Conservation (phyloP, 2,329 filamentous ascomycete species). For the Pseudopyrenochaeta lycopersici region DNA sequence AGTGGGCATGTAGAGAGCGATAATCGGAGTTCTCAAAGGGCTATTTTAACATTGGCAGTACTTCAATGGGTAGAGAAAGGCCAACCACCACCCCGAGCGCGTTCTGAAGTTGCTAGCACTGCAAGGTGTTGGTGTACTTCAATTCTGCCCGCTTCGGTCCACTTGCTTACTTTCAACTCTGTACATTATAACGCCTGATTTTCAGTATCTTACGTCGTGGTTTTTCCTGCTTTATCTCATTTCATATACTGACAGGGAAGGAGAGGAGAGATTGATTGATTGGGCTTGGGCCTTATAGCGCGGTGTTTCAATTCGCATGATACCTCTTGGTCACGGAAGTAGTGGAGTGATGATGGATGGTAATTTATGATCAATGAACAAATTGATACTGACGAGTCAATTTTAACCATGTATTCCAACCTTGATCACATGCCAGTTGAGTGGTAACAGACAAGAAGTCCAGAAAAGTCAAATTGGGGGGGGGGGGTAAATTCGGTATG, state of each 20-base stretch:
- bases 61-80: background rate
- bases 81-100: background rate
- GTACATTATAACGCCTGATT: constrained; percentile 3
- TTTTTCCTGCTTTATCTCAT: background rate
- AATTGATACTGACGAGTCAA: background rate
- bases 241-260: background rate
- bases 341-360: background rate
- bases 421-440: no score
- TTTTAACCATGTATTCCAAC: no score
- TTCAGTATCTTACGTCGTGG: background rate
- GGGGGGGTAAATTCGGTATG: no score
- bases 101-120: constrained; percentile 8
- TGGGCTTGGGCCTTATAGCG: constrained; percentile 12
- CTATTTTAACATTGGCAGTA: background rate
- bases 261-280: constrained; percentile 10
- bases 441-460: no score
- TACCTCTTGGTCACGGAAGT: constrained; percentile 14
- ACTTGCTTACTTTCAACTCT: background rate
- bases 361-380: constrained; percentile 7
- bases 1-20: background rate
- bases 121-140: constrained; percentile 6
- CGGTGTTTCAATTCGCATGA: constrained; percentile 17
- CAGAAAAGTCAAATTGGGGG: no score
- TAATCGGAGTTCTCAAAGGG: background rate
- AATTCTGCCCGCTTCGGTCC: background rate